Evolutionary conservation across 371 early-diverging fungal genomes (phyloP).

Genomic region (Lichtheimia hyalospora): DNA sequence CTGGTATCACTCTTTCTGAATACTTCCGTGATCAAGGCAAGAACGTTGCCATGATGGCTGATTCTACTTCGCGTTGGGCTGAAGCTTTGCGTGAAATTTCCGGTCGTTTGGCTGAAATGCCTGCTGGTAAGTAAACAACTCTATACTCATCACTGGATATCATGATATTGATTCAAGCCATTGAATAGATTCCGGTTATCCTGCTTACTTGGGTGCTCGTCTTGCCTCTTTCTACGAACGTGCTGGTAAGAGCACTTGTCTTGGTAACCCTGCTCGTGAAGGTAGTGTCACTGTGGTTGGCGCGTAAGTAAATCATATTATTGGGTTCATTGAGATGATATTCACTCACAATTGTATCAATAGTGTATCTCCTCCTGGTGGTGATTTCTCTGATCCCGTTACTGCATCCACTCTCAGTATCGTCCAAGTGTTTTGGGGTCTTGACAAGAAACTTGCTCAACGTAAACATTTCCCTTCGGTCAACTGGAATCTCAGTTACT

Average conservation of each 20-base stretch:
- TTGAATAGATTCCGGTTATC: constrained; percentile 93
- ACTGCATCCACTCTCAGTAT: constrained; percentile 99
- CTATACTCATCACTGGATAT: too few relatives aligned
- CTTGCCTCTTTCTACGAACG: constrained; percentile 99
- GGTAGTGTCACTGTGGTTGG: constrained; percentile 99
- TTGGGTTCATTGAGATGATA: not conserved
- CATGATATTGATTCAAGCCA: not conserved
- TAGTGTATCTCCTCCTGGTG: constrained; percentile 99
- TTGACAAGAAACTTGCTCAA: constrained; percentile 99
- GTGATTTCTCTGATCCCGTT: constrained; percentile 99
- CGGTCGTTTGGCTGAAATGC: constrained; percentile 99
- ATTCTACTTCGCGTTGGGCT: constrained; percentile 99
- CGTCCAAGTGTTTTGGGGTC: constrained; percentile 99
- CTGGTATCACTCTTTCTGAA: constrained; percentile 99
- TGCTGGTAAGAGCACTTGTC: constrained; percentile 96
- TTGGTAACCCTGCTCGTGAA: constrained; percentile 94
- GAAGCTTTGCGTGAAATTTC: constrained; percentile 99
- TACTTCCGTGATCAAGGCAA: constrained; percentile 99
- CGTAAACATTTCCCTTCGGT: constrained; percentile 99
- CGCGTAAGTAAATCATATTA: constrained; percentile 60
- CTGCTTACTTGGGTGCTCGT: constrained; percentile 99
- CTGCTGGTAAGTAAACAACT: constrained; percentile 70
- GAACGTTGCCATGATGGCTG: constrained; percentile 99
- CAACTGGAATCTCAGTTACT: constrained; percentile 99
- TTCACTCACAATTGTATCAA: not conserved